Evolutionary conservation across 306 rosid genomes (phyloP), one percentile per base, ranked within the genome.

Genomic region (Cucurbita pepo): DNA sequence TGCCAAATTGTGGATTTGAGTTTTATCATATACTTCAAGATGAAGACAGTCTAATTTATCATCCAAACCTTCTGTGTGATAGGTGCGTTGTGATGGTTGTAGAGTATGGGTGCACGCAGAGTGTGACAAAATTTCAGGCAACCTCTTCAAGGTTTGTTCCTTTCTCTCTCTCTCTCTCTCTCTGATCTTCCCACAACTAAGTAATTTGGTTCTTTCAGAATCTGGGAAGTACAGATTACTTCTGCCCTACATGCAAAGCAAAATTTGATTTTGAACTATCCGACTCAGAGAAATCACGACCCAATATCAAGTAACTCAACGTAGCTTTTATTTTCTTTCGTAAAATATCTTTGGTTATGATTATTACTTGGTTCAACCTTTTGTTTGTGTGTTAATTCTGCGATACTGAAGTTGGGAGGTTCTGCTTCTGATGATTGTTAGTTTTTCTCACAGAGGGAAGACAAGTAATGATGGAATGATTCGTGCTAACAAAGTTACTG

Each of bases 11-110:
- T 45, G 70, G 66, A 74, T 60, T 45, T 73, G 58, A 48, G 59
- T 75, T 44, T 19, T 74, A 61, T 69, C 59, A 69, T 25, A 10
- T 69, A 30, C 8, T 69, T 69, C 25, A 50, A 65, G 71, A 64
- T 48, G n/a, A 7, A 15, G 25, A 0, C 57, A 50, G 51, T 74
- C 22, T 71, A 65, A 75, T 71, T 36, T 34, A 77, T 64, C 54
- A 72, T 63, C 50, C 16, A 77, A 69, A 63, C 57, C 61, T 43
- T 59, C 56, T 80, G 74, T 75, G 63, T 56, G 76, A 81, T 81
- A 95, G 99, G 99, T 95, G 55, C 99, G 97, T 16, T 95, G 99
- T 78, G 99, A 95, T 77, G 97, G 99, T 77, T 95, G 99, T 81
- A 91, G 88, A 81, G 97, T 91, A 60, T 95, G 99, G 99, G 99